Evolutionary conservation across 768 basidiomycete genomes (phyloP).

Genomic region (Suillus decipiens): DNA sequence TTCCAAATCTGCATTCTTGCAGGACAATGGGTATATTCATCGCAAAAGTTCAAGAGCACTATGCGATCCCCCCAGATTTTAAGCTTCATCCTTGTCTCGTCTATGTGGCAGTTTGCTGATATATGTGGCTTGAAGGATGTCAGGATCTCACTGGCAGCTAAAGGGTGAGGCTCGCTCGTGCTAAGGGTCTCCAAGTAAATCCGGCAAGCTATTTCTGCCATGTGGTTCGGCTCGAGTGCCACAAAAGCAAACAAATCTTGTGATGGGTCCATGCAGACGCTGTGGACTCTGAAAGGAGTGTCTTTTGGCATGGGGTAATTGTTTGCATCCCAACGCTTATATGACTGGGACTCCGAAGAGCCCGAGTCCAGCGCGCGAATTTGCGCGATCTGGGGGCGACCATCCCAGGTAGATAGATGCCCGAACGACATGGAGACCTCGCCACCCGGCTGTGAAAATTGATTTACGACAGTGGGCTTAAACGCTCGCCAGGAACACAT

Average conservation of each 20-base stretch:
- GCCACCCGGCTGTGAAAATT: background rate
- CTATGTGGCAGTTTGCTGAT: background rate
- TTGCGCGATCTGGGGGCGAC: background rate
- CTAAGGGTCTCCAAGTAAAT: slow-evolving; percentile 4
- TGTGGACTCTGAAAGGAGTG: background rate
- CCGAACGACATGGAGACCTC: background rate
- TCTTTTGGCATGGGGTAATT: background rate
- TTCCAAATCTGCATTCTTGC: slow-evolving; percentile 3
- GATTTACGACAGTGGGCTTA: background rate
- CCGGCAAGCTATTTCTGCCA: slow-evolving; percentile 1
- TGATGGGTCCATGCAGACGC: background rate
- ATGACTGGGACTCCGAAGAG: background rate
- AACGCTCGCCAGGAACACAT: slow-evolving; percentile 3
- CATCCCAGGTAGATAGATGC: background rate
- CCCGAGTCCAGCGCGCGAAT: background rate
- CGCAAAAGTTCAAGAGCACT: background rate
- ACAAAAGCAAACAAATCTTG: slow-evolving; percentile 3
- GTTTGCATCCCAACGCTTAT: background rate
- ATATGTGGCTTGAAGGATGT: slow-evolving; percentile 4
- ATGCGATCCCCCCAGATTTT: slow-evolving; percentile 2
- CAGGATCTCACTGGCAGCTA: slow-evolving; percentile 1
- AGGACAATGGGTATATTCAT: background rate
- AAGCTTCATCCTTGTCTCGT: background rate
- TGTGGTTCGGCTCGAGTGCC: background rate
- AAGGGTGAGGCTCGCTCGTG: slow-evolving; percentile 4